phyloP scores from a whole-genome alignment of 768 basidiomycete species.

The Glaciozyma antarctica region DNA sequence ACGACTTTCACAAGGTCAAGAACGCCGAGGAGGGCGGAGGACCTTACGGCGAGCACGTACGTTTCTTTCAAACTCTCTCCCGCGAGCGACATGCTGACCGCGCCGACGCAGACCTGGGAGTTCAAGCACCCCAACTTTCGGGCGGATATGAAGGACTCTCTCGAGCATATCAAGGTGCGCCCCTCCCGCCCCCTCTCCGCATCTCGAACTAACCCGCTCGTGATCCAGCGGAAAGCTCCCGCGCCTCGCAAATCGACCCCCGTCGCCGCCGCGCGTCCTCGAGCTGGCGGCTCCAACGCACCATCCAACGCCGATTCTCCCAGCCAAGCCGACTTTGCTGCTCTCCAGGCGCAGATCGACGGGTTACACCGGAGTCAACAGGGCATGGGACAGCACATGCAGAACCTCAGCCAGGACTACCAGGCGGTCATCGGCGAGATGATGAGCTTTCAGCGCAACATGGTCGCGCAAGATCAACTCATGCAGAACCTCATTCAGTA shows the following conservation, averaged over 20 bases:
- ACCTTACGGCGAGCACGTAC: conserved; percentile 55
- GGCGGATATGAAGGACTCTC: conserved; percentile 48
- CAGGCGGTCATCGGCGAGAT: conserved; percentile 61
- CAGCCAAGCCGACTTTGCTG: conserved; percentile 35
- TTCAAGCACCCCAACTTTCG: conserved; percentile 49
- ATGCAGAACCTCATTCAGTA: conserved; percentile 74
- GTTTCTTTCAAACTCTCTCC: conserved; percentile 27
- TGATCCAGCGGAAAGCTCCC: conserved; percentile 20
- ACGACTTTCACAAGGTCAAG: conserved; percentile 94
- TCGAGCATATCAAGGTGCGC: conserved; percentile 50
- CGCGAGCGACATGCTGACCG: not conserved
- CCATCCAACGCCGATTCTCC: not conserved
- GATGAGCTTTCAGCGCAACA: conserved; percentile 60
- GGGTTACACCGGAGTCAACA: conserved; percentile 47
- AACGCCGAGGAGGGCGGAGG: conserved; percentile 54
- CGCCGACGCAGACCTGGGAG: conserved; percentile 40
- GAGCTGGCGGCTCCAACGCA: not conserved
- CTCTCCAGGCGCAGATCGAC: conserved; percentile 49
- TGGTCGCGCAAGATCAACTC: conserved; percentile 74
- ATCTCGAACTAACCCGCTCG: not conserved
- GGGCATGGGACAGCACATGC: conserved; percentile 50
- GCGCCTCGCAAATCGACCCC: conserved; percentile 8
- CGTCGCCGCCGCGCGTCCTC: not conserved
- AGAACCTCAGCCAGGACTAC: conserved; percentile 55
- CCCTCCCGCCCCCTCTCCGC: not conserved